Percentiles rank a stretch among this genome's conserved stretches.
Conservation (phyloP, 1,139 yeast species). For the Debaryomyces nepalensis region DNA sequence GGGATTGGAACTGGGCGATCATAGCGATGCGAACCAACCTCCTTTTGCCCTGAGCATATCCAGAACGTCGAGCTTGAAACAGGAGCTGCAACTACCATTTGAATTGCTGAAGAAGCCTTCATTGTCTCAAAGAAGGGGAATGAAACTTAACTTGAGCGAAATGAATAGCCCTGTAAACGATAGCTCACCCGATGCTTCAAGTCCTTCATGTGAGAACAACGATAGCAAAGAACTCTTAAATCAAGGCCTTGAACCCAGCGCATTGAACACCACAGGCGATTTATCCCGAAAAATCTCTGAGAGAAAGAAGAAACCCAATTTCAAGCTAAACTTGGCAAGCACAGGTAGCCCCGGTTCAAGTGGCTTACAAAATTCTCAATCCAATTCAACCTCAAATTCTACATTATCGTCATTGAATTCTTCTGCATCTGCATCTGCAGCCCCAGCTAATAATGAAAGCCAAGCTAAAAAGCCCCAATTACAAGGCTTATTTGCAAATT, state of each 20-base stretch:
- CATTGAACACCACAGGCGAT: constrained; percentile 37
- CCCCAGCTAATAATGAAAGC: constrained; percentile 8
- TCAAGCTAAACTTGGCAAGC: constrained; percentile 39
- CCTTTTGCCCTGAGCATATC: constrained; percentile 22
- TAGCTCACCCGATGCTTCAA: constrained; percentile 16
- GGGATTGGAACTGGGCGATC: too few species aligned
- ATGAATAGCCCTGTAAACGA: constrained; percentile 21
- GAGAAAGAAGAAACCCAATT: constrained; percentile 43
- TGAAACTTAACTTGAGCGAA: constrained; percentile 51
- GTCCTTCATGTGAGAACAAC: constrained; percentile 18
- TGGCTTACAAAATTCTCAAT: constrained; percentile 1
- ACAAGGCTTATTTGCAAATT: constrained; percentile 75
- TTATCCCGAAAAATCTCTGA: constrained; percentile 43
- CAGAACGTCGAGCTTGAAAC: constrained; percentile 24
- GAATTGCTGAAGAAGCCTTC: constrained; percentile 48
- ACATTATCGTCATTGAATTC: constrained; percentile 13
- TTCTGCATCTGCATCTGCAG: constrained; percentile 11
- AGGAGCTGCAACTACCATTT: constrained; percentile 14
- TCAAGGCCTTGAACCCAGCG: constrained; percentile 16
- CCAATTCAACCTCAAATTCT: constrained; percentile 5
- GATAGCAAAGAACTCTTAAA: constrained; percentile 18
- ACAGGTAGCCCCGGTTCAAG: constrained; percentile 3
- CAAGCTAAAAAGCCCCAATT: constrained; percentile 24
- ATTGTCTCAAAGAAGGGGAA: constrained; percentile 62
- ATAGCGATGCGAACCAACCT: background rate